Base-by-base conservation (phyloP, 257 asterid genomes). In the Nicotiana tomentosiformis region DNA sequence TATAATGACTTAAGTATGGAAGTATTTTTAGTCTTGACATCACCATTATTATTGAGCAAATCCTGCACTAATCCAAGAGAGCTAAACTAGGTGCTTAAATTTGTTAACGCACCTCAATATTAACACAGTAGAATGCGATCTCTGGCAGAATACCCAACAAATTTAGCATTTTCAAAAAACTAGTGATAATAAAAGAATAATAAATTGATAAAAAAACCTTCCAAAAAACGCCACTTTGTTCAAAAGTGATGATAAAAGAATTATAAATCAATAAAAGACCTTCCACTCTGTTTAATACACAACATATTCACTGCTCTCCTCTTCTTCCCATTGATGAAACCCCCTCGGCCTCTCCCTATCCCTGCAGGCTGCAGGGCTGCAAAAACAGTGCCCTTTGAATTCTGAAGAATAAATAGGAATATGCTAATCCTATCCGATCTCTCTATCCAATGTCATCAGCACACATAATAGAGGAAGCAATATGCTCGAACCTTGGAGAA, bases 1-100 rank as follows among this genome's bases (percentile, higher is more conserved):
- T 7, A 39, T 43, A 43, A 43, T 43, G 10, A 39, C 49, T 43
- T 2, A 8, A 43, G 3, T 2, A 43, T 43, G 11, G 11, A 7
- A 43, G 3, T 43, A 43, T 2, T 7, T 43, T 43, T 39, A 39
- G 49, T 43, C 49, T 43, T 43, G 49, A 43, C 49, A 43, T 43
- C 49, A 8, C 49, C 49, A 43, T 43, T 43, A 43, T 8, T 43
- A 43, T 43, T 8, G 49, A 43, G n/a, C 35, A 70, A 70, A 43
- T 20, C 10, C 35, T 5, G 78, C 35, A 70, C 58, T 11, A 70
- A 70, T 70, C 51, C 62, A 74, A 74, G 79, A 74, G 23, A 23
- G 62, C 79, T 74, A 49, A 74, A 74, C 14, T 74, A 20, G 77
- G 78, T 70, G 78, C 78, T 70, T 32, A 70, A 33, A 70, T 70